Percentiles rank a stretch among this genome's conserved stretches.
These are phyloP conservation scores for Meredithiella fracta DNA, from an alignment of 2,329 filamentous ascomycete species.

Conservation along the genomic window DNA sequence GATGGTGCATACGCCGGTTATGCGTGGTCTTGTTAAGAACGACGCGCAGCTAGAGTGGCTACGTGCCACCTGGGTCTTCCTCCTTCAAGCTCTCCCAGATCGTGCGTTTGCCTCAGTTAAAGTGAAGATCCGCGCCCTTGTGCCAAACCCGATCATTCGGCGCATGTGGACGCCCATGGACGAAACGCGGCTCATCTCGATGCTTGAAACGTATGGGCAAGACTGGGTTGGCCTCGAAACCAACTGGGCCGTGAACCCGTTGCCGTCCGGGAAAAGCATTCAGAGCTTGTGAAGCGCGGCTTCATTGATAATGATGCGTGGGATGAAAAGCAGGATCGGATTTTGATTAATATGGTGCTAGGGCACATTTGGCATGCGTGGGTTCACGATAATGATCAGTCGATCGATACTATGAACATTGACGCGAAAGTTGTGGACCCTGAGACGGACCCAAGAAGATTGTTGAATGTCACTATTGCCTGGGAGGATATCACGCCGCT, in stretches of 20 bases:
- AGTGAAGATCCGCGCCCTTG: conserved; percentile 1
- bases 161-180: conserved; percentile 6
- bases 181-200: not conserved
- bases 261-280: conserved; percentile 7
- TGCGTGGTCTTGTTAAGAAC: conserved; percentile 9
- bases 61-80: conserved; percentile 1
- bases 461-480: not conserved
- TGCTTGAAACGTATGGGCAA: conserved; percentile 2
- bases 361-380: conserved; percentile 5
- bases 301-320: not conserved
- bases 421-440: not conserved
- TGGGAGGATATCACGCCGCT: not conserved
- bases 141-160: conserved; percentile 2
- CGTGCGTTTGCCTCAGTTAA: conserved; percentile 9
- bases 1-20: conserved; percentile 10
- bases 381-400: conserved; percentile 9
- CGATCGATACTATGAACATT: not conserved
- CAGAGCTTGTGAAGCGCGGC: conserved; percentile 5
- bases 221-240: conserved; percentile 8
- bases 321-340: conserved; percentile 6
- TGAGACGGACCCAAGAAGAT: not conserved
- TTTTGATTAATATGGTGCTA: conserved; percentile 9
- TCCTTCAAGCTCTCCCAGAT: conserved; percentile 4
- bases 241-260: conserved; percentile 9
- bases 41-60: conserved; percentile 2